Evolutionary conservation across 164 flowering plant species (phyloP).

Genomic region (Vitis cinerea): DNA sequence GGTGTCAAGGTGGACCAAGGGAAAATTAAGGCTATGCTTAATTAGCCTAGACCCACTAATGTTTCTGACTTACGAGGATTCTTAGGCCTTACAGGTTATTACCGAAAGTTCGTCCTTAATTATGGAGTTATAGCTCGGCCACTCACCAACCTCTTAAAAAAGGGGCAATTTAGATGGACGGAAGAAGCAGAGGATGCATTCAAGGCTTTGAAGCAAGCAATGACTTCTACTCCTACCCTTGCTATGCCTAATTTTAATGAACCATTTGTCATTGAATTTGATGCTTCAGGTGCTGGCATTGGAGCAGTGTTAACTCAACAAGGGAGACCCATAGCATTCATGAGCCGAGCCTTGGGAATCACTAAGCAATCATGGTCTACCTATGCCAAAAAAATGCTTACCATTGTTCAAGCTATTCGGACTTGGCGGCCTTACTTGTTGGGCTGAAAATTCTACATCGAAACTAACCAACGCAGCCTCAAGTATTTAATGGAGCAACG

Average conservation of each 20-base stretch:
- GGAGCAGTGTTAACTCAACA: not conserved
- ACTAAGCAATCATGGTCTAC: not conserved
- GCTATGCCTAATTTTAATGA: not conserved
- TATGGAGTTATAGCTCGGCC: not conserved
- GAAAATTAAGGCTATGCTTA: not conserved
- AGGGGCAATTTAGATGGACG: not conserved
- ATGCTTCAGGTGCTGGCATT: not conserved
- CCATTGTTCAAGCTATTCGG: not conserved
- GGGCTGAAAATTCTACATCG: not conserved
- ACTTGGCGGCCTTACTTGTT: not conserved
- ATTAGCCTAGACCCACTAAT: not conserved
- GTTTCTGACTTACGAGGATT: not conserved
- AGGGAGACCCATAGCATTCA: not conserved
- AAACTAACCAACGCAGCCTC: not conserved
- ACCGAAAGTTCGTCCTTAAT: not conserved
- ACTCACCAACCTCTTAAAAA: not conserved
- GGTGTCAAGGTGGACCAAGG: not conserved
- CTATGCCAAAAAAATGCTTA: not conserved
- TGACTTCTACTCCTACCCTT: not conserved
- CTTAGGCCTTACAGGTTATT: not conserved
- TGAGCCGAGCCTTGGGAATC: not conserved
- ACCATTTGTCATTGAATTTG: not conserved
- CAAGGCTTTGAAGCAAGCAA: not conserved
- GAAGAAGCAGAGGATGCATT: not conserved
- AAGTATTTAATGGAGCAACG: not conserved